A percentile compares a stretch with the other conserved stretches of the same genome.
Evolutionary conservation across 805 yeast species (phyloP).

Genomic region (Candida bentonensis): DNA sequence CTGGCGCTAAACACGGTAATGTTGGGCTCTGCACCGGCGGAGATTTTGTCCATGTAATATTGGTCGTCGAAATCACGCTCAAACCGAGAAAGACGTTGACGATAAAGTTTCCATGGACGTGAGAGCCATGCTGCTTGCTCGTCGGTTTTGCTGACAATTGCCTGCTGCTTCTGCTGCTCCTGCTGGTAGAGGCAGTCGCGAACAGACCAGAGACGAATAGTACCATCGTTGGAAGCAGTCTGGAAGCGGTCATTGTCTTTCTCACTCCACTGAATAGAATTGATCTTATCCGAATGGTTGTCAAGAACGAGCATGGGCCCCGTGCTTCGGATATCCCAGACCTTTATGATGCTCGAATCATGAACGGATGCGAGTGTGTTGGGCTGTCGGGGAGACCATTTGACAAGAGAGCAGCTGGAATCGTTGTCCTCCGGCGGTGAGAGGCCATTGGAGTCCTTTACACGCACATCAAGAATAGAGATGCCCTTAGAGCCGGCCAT

Average conservation of each 20-base stretch:
- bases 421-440: conserved; percentile 27
- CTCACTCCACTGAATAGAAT: conserved; percentile 47
- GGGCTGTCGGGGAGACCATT: conserved; percentile 52
- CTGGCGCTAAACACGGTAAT: conserved; percentile 15
- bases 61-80: conserved; percentile 7
- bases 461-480: conserved; percentile 57
- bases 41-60: conserved; percentile 13
- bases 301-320: conserved; percentile 36
- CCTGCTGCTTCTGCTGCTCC: neutral
- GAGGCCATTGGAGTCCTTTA: conserved; percentile 29
- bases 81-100: conserved; percentile 13
- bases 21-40: conserved; percentile 7
- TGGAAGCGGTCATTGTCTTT: conserved; percentile 31
- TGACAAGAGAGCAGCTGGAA: conserved; percentile 29
- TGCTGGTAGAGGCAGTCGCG: conserved; percentile 4
- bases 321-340: conserved; percentile 64
- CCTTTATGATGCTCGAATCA: conserved; percentile 32
- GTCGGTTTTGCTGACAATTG: neutral
- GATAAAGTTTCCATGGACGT: conserved; percentile 16
- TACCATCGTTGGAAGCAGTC: conserved; percentile 52
- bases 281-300: conserved; percentile 44
- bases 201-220: conserved; percentile 54
- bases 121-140: conserved; percentile 4
- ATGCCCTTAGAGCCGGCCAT: conserved; percentile 55
- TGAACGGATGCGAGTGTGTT: conserved; percentile 54